Evolutionary conservation across 2,329 filamentous ascomycete genomes (phyloP), one percentile per base, ranked within the genome.

Genomic region (Fusarium circinatum): DNA sequence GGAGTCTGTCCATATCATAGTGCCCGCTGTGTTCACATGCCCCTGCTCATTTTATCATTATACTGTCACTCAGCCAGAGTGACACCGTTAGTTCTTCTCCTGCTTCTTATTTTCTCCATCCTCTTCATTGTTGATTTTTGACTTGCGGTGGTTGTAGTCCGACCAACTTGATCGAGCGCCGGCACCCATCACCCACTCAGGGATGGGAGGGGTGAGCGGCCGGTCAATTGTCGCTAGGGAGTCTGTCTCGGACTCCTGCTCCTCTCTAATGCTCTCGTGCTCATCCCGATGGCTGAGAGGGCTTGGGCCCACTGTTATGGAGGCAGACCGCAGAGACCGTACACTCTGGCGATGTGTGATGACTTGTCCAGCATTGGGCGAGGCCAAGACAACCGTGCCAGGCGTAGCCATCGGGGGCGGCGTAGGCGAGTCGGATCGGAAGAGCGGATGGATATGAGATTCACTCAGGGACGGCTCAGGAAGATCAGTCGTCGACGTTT

Each of bases 381-480:
- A 91, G 0, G 92, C 93, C 17, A 90, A 85, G 55, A 95, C 91
- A 22, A 91, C 86, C 0, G 93, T 95, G 1, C 92, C 91, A 0
- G 92, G 90, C 0, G 91, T 93, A 4, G 88, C 86, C 11, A 89
- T 82, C 1, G 92, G 89, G 3, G 92, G 90, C 13, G 92, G 92
- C 3, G 86, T 87, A 1, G 91, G 91, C 45, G 90, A 93, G 78
- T 94, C 92, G 11, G 91, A 91, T 67, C 93, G 88, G 84, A 95
- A 95, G 7, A 95, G 86, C 14, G 93, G 93, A 80, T 95, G 93
- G 51, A 95, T 94, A 78, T 94, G 90, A 8, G 90, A 86, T 79
- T 95, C 92, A 76, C 86, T 84, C 73, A 83, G 71, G 18, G 76
- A 79, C 47, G 65, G 65, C 55, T 68, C 63, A 10, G 63, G 90